A percentile compares a stretch with the other conserved stretches of the same genome.
These are phyloP conservation scores for Aspergillus pseudoterreus DNA, from an alignment of 2,329 filamentous ascomycete genomes.

Conservation along the genomic window DNA sequence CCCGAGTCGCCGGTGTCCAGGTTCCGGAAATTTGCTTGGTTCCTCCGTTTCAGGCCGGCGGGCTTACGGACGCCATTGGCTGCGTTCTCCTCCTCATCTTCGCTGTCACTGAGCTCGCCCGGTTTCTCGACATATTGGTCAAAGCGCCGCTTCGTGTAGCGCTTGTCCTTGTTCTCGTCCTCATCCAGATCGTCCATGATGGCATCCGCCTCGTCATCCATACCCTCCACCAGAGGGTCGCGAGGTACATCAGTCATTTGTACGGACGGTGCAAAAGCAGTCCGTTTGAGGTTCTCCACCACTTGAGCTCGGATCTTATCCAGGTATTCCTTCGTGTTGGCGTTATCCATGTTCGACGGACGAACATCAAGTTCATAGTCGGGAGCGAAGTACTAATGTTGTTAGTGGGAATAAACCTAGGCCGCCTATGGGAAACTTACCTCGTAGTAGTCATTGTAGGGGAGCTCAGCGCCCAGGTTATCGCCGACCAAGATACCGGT, in stretches of 20 bases:
- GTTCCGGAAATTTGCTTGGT: conserved; percentile 61
- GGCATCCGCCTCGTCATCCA: conserved; percentile 64
- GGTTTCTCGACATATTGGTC: conserved; percentile 74
- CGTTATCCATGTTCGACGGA: conserved; percentile 70
- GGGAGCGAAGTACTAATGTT: conserved; percentile 59
- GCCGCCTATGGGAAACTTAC: conserved; percentile 29
- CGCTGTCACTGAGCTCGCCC: conserved; percentile 81
- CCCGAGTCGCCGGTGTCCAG: conserved; percentile 54
- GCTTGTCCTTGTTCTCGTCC: conserved; percentile 78
- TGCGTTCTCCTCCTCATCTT: conserved; percentile 73
- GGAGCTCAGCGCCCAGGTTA: conserved; percentile 75
- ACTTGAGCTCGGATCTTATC: conserved; percentile 65
- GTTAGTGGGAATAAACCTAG: conserved; percentile 2
- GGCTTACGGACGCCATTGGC: conserved; percentile 67
- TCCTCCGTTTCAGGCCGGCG: conserved; percentile 46
- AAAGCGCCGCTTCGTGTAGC: conserved; percentile 76
- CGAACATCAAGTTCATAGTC: conserved; percentile 68
- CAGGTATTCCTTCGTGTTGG: conserved; percentile 65
- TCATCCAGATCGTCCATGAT: conserved; percentile 70
- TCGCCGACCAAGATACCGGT: conserved; percentile 79
- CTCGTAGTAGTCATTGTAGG: conserved; percentile 95
- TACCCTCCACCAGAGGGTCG: conserved; percentile 50
- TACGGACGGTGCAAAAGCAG: conserved; percentile 59
- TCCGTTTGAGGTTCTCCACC: conserved; percentile 63
- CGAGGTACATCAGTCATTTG: conserved; percentile 63